phyloP scores from a whole-genome alignment of 306 rosid genomes.

The Pyrus pyrifolia region DNA sequence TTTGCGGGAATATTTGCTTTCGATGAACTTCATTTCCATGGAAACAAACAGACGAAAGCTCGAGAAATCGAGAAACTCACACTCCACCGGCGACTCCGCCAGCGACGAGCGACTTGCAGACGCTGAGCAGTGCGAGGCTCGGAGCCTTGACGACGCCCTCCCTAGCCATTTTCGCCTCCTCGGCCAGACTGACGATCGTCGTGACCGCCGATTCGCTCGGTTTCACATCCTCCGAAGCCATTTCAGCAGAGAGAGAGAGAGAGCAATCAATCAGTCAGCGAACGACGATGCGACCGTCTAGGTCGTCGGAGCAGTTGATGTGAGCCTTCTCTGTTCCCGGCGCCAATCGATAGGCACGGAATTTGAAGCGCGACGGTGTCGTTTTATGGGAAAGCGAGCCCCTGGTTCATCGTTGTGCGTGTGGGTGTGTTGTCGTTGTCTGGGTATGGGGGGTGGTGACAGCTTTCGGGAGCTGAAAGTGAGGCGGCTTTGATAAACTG shows the following conservation, averaged over 20 bases:
- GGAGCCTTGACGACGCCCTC: constrained; percentile 80
- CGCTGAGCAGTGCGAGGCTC: constrained; percentile 44
- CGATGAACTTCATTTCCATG: neutral
- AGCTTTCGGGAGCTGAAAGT: constrained; percentile 1
- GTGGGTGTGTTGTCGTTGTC: neutral
- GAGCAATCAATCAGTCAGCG: neutral
- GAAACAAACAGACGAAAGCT: neutral
- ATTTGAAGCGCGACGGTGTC: neutral
- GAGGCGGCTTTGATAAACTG: neutral
- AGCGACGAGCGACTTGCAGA: constrained; percentile 88
- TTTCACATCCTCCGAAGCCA: constrained; percentile 97
- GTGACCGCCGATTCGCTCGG: constrained; percentile 71
- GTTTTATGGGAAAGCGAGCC: constrained; percentile 17
- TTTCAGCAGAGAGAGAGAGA: neutral
- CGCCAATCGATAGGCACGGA: constrained; percentile 3
- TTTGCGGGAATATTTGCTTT: neutral
- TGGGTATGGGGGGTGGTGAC: neutral
- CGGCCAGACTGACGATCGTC: constrained; percentile 79
- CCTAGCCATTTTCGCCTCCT: constrained; percentile 87
- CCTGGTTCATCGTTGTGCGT: neutral
- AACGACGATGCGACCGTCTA: neutral
- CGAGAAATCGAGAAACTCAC: constrained; percentile 56
- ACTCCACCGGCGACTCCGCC: constrained; percentile 99
- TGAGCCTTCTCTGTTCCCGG: neutral
- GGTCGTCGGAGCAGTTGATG: constrained; percentile 4